Evolutionary conservation across 2,329 filamentous ascomycete species (phyloP), one percentile per base, ranked within the genome.

Genomic region (Blastomyces parvus): DNA sequence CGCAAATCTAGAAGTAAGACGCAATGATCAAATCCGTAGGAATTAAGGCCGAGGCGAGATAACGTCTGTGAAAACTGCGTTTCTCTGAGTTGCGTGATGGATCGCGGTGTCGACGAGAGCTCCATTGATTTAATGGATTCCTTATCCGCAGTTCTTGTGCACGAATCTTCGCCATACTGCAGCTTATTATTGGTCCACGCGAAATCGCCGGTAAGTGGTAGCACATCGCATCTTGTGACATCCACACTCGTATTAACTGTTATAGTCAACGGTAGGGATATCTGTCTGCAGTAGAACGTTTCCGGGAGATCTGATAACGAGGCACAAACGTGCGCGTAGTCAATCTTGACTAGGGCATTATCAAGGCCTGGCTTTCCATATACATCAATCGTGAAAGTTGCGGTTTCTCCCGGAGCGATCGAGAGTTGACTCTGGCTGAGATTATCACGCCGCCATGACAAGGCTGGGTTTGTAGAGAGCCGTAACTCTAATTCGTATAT

Each of bases 181-280:
- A 67, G 63, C 30, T 70, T 70, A 61, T 78, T 78, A 62, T 78
- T 78, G 62, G 74, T 74, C 85, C 88, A 90, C 0, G 88, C 87
- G 61, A 94, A 84, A 59, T 84, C 80, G 13, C 85, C 83, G 58
- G 85, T 85, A 13, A 96, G 82, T 0, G 91, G 87, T 42, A 94
- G 75, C 22, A 95, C 82, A 70, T 97, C 92, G 67, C 92, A 86
- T 46, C 90, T 84, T 42, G 87, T 83, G 11, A 97, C 80, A 70
- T 97, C 91, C 33, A 97, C 82, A 70, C 91, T 94, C 3, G 91
- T 89, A 71, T 97, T 97, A 58, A 97, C 93, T 5, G 93, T 97
- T 19, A 97, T 84, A 0, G 88, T 90, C 63, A 97, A 79, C 17
- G 91, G 89, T 36, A 96, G 80, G 22, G 87, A 87, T 19, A 96